A percentile compares a stretch with the other conserved stretches of the same genome.
Evolutionary conservation across 2,329 filamentous ascomycete genomes (phyloP).

Genomic region (Penicillium brasilianum): DNA sequence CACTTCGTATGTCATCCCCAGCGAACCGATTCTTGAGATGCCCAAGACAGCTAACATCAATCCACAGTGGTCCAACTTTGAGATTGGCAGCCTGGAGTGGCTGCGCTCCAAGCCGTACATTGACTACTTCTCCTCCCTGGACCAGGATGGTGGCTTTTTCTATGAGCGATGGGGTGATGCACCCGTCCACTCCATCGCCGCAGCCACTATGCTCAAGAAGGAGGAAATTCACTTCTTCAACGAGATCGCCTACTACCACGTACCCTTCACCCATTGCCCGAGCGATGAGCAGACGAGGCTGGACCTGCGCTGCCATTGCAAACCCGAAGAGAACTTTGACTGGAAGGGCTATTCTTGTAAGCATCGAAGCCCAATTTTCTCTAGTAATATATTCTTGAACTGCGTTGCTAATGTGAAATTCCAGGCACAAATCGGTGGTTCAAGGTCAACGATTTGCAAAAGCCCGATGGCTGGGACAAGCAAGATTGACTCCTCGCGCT

Average conservation of each 20-base stretch:
- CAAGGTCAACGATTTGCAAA: slow-evolving; percentile 77
- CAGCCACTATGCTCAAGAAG: slow-evolving; percentile 83
- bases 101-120: slow-evolving; percentile 85
- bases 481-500: slow-evolving; percentile 56
- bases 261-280: slow-evolving; percentile 97
- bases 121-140: slow-evolving; percentile 88
- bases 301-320: slow-evolving; percentile 90
- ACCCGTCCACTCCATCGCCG: slow-evolving; percentile 96
- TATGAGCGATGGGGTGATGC: slow-evolving; percentile 99
- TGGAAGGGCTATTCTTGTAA: slow-evolving; percentile 98
- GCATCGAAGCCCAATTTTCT: slow-evolving; percentile 41
- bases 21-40: background rate
- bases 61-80: slow-evolving; percentile 94
- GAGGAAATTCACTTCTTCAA: slow-evolving; percentile 98
- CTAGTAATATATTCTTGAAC: background rate
- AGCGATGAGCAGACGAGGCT: slow-evolving; percentile 83
- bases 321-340: slow-evolving; percentile 97
- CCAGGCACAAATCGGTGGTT: slow-evolving; percentile 86
- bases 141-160: slow-evolving; percentile 94
- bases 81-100: slow-evolving; percentile 93
- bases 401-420: slow-evolving; percentile 3
- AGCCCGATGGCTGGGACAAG: slow-evolving; percentile 83
- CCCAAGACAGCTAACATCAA: slow-evolving; percentile 21
- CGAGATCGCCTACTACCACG: slow-evolving; percentile 97
- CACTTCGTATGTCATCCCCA: slow-evolving; percentile 74